These are phyloP conservation scores for Vicia sativa DNA, from an alignment of 306 rosid species.

Conservation along the genomic window DNA sequence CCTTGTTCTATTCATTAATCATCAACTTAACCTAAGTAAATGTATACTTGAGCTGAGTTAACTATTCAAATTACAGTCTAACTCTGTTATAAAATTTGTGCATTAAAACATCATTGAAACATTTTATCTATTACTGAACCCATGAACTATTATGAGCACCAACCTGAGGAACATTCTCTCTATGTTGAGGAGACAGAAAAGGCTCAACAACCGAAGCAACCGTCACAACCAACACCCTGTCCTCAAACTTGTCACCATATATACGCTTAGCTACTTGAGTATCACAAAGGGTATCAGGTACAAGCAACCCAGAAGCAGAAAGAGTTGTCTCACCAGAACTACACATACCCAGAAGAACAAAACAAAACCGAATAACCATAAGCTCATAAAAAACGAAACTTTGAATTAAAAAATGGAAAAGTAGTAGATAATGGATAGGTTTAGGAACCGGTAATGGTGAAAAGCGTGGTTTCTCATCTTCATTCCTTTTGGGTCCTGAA, in stretches of 20 bases:
- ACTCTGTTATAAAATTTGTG: too few relatives aligned
- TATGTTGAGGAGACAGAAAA: conserved; percentile 62
- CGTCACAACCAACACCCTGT: conserved; percentile 64
- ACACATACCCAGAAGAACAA: conserved; percentile 40
- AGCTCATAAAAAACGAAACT: conserved; percentile 20
- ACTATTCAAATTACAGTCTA: too few relatives aligned
- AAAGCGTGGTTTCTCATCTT: conserved; percentile 94
- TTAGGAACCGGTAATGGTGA: conserved; percentile 75
- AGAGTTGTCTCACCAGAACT: conserved; percentile 92
- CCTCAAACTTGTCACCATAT: conserved; percentile 47
- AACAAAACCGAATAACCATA: conserved; percentile 14
- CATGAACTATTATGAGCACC: background rate
- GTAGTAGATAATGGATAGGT: background rate
- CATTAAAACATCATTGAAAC: too few relatives aligned
- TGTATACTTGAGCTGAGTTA: too few relatives aligned
- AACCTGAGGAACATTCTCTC: conserved; percentile 67
- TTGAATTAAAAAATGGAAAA: background rate
- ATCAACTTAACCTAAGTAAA: too few relatives aligned
- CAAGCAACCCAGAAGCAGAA: conserved; percentile 91
- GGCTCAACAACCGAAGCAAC: conserved; percentile 93
- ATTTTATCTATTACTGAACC: background rate
- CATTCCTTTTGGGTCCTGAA: conserved; percentile 94
- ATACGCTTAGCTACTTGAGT: conserved; percentile 53
- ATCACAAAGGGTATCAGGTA: conserved; percentile 66
- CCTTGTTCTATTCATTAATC: too few relatives aligned